Conservation (phyloP, 2,329 filamentous ascomycete genomes). For the Graphilbum ipis-grandicollis region DNA sequence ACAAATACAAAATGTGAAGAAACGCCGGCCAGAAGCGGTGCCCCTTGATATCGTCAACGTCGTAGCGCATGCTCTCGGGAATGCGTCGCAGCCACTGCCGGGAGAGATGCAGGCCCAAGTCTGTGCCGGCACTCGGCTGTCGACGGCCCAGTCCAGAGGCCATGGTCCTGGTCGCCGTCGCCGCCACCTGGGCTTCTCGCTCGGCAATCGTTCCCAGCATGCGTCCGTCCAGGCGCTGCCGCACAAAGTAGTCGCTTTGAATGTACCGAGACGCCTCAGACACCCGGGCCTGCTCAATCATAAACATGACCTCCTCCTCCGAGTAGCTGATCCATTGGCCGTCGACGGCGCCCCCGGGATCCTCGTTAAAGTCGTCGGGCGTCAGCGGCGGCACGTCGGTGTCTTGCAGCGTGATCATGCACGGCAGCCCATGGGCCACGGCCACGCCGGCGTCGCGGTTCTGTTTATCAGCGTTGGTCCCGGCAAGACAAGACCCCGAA, state of each 20-base stretch:
- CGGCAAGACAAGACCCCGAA: neutral
- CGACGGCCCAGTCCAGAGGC: neutral
- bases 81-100: slow-evolving; percentile 1
- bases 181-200: slow-evolving; percentile 1
- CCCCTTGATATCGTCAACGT: slow-evolving; percentile 4
- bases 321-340: slow-evolving; percentile 1
- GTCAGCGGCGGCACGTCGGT: slow-evolving; percentile 6
- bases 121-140: neutral
- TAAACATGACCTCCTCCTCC: slow-evolving; percentile 2
- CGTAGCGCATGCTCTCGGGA: slow-evolving; percentile 3
- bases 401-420: slow-evolving; percentile 4
- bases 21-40: slow-evolving; percentile 5
- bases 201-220: slow-evolving; percentile 1
- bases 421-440: slow-evolving; percentile 7
- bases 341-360: neutral
- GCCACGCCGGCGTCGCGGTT: slow-evolving; percentile 6
- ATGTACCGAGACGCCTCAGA: slow-evolving; percentile 1
- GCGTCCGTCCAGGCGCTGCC: slow-evolving; percentile 2
- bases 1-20: slow-evolving; percentile 4
- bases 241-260: slow-evolving; percentile 4
- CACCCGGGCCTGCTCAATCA: slow-evolving; percentile 4
- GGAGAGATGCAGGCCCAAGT: slow-evolving; percentile 2
- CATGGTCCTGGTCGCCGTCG: neutral
- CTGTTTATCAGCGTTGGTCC: neutral
- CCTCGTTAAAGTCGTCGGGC: slow-evolving; percentile 6